Conservation (phyloP, 2,329 filamentous ascomycete species). For the Calonectria multiphialidica region DNA sequence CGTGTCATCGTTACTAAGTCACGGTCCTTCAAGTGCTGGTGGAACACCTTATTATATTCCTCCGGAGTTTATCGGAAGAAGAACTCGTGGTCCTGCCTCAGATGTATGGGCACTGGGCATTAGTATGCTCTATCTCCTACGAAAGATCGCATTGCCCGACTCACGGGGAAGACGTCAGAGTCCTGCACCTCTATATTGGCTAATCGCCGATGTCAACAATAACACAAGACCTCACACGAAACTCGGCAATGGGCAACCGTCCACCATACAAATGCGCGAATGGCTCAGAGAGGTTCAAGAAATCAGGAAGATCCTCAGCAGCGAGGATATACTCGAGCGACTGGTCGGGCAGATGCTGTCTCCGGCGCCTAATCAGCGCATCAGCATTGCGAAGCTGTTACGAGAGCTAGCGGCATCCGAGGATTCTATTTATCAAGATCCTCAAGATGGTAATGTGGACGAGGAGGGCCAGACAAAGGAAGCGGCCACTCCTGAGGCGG, state of each 20-base stretch:
- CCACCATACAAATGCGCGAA: slow-evolving; percentile 65
- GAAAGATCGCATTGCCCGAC: slow-evolving; percentile 68
- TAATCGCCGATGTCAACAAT: slow-evolving; percentile 67
- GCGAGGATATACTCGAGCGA: slow-evolving; percentile 61
- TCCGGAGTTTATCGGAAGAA: slow-evolving; percentile 70
- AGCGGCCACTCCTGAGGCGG: too few relatives aligned
- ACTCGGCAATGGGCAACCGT: slow-evolving; percentile 52
- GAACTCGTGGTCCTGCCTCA: slow-evolving; percentile 64
- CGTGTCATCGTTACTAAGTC: slow-evolving; percentile 61
- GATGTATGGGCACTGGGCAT: slow-evolving; percentile 72
- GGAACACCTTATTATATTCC: slow-evolving; percentile 74
- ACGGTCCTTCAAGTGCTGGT: slow-evolving; percentile 60
- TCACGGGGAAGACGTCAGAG: slow-evolving; percentile 60
- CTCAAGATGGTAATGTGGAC: too few relatives aligned
- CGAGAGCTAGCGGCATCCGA: slow-evolving; percentile 51
- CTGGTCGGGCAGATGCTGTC: slow-evolving; percentile 66
- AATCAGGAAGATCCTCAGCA: slow-evolving; percentile 58
- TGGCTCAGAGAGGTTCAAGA: slow-evolving; percentile 67
- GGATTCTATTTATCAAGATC: too few relatives aligned
- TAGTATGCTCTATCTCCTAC: slow-evolving; percentile 71
- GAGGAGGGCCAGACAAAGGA: too few relatives aligned
- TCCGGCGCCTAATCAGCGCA: slow-evolving; percentile 62
- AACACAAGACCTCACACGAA: slow-evolving; percentile 45
- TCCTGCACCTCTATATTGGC: slow-evolving; percentile 66
- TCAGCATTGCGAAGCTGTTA: slow-evolving; percentile 64